A percentile compares a stretch with the other conserved stretches of the same genome.
phyloP scores from a whole-genome alignment of 78 protist species.

The Neovahlkampfia damariscottae region DNA sequence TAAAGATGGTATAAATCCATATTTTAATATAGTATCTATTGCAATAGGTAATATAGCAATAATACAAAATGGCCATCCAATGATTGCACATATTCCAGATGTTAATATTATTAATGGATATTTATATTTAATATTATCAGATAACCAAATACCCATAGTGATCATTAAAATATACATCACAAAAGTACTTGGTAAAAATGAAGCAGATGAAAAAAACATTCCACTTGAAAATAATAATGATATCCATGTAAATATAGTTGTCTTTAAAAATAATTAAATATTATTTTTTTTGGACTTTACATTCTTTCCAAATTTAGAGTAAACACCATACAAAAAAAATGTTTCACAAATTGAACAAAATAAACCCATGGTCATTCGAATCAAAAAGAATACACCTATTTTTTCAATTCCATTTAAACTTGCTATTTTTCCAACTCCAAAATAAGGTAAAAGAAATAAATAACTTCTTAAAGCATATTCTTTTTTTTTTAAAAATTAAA shows the following conservation, averaged over 20 bases:
- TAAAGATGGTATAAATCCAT: constrained; percentile 9
- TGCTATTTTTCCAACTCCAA: not conserved
- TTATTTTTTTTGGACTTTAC: too few relatives aligned
- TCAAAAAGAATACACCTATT: not conserved
- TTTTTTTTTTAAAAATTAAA: too few relatives aligned
- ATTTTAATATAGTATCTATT: not conserved
- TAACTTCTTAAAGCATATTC: constrained; percentile 70
- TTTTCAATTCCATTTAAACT: not conserved
- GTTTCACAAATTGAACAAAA: not conserved
- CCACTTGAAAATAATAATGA: constrained; percentile 5
- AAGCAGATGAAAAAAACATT: not conserved
- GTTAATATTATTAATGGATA: not conserved
- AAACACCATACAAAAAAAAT: not conserved
- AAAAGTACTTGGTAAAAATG: constrained; percentile 1
- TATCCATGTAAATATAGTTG: not conserved
- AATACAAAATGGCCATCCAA: constrained; percentile 39
- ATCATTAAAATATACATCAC: not conserved
- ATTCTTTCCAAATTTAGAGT: not conserved
- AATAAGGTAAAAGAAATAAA: constrained; percentile 32
- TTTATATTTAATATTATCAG: not conserved
- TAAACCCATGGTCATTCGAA: not conserved
- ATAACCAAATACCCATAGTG: not conserved
- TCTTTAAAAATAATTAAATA: not conserved
- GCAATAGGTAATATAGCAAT: constrained; percentile 14
- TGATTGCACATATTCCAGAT: not conserved